Evolutionary conservation across 179 eudicot genomes (phyloP), one percentile per base, ranked within the genome.

Genomic region (Pouteria campechiana): DNA sequence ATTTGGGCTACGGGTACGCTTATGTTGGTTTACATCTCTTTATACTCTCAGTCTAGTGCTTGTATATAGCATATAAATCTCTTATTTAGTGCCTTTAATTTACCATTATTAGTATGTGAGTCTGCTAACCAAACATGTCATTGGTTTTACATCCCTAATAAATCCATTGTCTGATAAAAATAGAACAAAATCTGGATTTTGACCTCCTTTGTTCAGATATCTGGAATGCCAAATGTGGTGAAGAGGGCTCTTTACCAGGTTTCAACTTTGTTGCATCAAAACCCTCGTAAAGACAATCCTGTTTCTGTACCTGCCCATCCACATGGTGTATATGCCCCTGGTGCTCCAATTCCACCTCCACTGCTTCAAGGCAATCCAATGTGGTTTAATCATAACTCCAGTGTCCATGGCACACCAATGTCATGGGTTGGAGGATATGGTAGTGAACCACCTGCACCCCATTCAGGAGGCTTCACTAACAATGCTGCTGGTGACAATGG

Each of bases 241-340:
- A 75, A 72, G 60, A 70, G 60, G 52, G 95, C 92, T 32, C 73
- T 85, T 29, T 85, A 75, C 61, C 79, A 78, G 57, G 72, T 78
- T 41, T 81, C 95, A 8, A 81, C 81, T 15, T 54, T 68, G 30
- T 54, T 85, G 62, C 95, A 85, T 64, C 81, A 81, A 58, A 81
- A 74, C 73, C 92, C 95, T 31, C 78, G 75, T 29, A 81, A 85
- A 58, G 95, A 85, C 43, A 63, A 63, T 32, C 70, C 83, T 73
- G 61, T 74, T 34, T 35, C n/a, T 30, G 36, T 62, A 62, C 65
- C 33, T 36, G 17, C 67, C 71, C 25, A 19, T 43, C 48, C 69
- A 74, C 72, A 55, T 29, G 76, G 61, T 27, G 67, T 62, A 53
- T 76, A 48, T 57, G 70, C 71, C 52, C 37, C 57, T 34, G 80